Evolutionary conservation across 768 basidiomycete species (phyloP).

Genomic region (Chalciporus pseudorubinellus): DNA sequence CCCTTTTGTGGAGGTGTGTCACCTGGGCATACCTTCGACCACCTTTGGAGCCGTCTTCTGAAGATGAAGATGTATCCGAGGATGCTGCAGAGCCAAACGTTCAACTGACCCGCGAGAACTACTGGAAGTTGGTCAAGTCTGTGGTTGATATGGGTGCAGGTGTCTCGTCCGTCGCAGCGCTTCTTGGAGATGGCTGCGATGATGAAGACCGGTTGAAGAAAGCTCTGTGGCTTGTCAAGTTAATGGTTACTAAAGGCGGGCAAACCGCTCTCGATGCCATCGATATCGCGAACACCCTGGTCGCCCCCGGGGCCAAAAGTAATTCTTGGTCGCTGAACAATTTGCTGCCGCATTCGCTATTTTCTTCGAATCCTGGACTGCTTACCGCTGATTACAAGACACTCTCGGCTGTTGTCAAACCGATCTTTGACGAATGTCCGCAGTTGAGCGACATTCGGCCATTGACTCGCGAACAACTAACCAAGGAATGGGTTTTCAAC

Average conservation of each 20-base stretch:
- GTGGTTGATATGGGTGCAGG: conserved; percentile 62
- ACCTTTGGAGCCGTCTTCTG: conserved; percentile 26
- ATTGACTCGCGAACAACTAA: conserved; percentile 58
- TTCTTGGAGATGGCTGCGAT: conserved; percentile 42
- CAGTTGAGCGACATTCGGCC: conserved; percentile 52
- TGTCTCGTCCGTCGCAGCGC: conserved; percentile 51
- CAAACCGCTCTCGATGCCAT: conserved; percentile 54
- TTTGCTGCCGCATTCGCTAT: conserved; percentile 51
- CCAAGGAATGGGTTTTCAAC: conserved; percentile 49
- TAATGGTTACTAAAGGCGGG: conserved; percentile 57
- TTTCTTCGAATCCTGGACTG: conserved; percentile 56
- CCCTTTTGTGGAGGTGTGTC: conserved; percentile 63
- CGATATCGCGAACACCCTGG: conserved; percentile 45
- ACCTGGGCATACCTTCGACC: conserved; percentile 68
- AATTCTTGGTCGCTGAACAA: conserved; percentile 47
- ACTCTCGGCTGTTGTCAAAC: conserved; percentile 46
- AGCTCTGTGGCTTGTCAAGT: conserved; percentile 48
- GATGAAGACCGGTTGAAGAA: conserved; percentile 44
- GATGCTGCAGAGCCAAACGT: conserved; percentile 25
- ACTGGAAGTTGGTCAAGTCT: conserved; percentile 49
- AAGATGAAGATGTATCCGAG: conserved; percentile 23
- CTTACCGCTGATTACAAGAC: conserved; percentile 50
- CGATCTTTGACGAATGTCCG: conserved; percentile 54
- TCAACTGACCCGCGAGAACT: conserved; percentile 31
- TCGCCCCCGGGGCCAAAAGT: conserved; percentile 31